Base-by-base conservation (phyloP, 768 basidiomycete species). In the Phlebiopsis gigantea region DNA sequence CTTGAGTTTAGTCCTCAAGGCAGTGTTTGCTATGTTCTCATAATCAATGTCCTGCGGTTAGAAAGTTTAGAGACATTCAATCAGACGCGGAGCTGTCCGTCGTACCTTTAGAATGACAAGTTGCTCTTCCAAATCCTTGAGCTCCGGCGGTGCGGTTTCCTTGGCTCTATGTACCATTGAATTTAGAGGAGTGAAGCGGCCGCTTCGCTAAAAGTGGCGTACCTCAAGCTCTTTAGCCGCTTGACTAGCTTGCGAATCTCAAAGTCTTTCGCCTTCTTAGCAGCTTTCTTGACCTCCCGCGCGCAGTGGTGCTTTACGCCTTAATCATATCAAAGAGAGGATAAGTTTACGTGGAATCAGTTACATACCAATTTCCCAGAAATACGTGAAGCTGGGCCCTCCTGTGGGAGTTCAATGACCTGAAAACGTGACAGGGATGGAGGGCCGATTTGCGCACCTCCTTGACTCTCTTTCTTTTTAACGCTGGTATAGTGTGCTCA, bases 231-330 rank as follows among this genome's bases (percentile, higher is more conserved):
- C 68, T 89, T 93, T 26, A 94, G 72, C 69, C 82, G 85, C 75
- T 93, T 95, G 57, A 93, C 79, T n/a, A 87, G 70, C 67, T 87
- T 88, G 69, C 87, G 89, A 0, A 81, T 82, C 72, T 96, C 93
- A 59, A 90, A 89, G 0, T 79, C 72, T 67, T 84, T 90, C 9
- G 88, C 87, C 65, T 87, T 90, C 74, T 92, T 95, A 26, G 87
- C 81, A 4, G 85, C 81, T 63, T 88, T 88, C 61, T 79, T 79
- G 8, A 89, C 79, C 61, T 88, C 86, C 66, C 81, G 87, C 49
- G 88, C 66, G 57, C 80, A 80, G 67, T 90, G 90, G 63, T 89
- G 84, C 93, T 96, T 61, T 51, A 55, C 59, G 61, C 39, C 50
- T 50, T 61, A 48, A 57, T 44, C 42, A 41, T 55, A 42, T 49